Evolutionary conservation across 2,329 filamentous ascomycete genomes (phyloP), one percentile per base, ranked within the genome.

Genomic region (Cladophialophora immunda): DNA sequence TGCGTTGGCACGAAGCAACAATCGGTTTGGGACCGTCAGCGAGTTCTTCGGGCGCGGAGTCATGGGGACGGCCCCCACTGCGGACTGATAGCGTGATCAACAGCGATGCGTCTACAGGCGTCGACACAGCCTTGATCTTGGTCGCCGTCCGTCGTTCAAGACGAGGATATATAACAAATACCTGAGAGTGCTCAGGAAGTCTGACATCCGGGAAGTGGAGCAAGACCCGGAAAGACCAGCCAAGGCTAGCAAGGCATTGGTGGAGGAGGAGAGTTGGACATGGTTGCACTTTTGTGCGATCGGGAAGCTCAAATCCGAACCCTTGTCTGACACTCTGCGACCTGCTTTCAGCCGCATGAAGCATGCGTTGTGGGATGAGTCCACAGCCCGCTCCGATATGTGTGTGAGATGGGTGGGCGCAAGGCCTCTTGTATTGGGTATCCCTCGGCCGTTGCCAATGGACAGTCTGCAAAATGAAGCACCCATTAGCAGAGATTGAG

Each of bases 41-140:
- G 93, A 97, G 76, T 99, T 95, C 87, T 98, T 97, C 83, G 94
- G 94, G 0, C 84, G 94, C 65, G 94, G 95, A 0, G 93, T 98
- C 3, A 97, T 98, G 93, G 86, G 59, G 22, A 64, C 65, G 19
- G 56, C 61, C 13, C 64, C 65, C 17, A 45, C 67, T 25, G 62
- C 52, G 36, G 71, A 70, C 45, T 68, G 65, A 69, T 58, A 52
- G 38, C 32, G 54, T 60, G 32, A 47, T 62, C 56, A 30, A 38
- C 19, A 22, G 13, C 25, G 34, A 34, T 27, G 38, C 11, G n/a
- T 9, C 58, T 54, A 25, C 45, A 25, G n/a, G 13, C 19, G 36
- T 22, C 27, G 50, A 45, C 58, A 61, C 62, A 53, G 53, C 53
- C 54, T 52, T 29, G 27, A 9, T 32, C 19, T 32, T 27, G 13